Percentiles rank a stretch among this genome's conserved stretches.
These are phyloP conservation scores for Paramecium sonneborni DNA, from an alignment of 73 alveolate species.

Conservation along the genomic window DNA sequence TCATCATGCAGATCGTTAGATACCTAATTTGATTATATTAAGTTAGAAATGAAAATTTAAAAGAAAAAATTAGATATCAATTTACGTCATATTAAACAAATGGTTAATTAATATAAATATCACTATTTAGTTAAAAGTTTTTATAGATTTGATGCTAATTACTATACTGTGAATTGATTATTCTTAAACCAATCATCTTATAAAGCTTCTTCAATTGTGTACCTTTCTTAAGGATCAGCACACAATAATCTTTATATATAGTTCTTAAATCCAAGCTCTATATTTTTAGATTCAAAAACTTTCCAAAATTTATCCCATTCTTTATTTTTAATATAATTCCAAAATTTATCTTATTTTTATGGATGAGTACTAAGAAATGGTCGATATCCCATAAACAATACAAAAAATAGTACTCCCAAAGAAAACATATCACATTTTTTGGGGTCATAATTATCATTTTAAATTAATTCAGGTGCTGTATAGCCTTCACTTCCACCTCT, in stretches of 20 bases:
- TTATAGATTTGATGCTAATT: not conserved
- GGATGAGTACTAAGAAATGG: constrained; percentile 7
- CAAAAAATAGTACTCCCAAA: constrained; percentile 1
- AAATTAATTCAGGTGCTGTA: not conserved
- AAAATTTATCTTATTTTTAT: not conserved
- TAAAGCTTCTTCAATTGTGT: not conserved
- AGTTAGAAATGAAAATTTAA: not conserved
- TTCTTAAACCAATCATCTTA: not conserved
- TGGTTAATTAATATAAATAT: not conserved
- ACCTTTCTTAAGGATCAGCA: constrained; percentile 7
- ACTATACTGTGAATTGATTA: not conserved
- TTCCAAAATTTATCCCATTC: constrained; percentile 41
- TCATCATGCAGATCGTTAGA: too few species aligned
- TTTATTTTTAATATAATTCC: not conserved
- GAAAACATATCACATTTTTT: constrained; percentile 49
- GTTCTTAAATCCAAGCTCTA: not conserved
- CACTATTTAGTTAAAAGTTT: not conserved
- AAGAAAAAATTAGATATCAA: not conserved
- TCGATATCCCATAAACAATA: not conserved
- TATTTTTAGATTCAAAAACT: not conserved
- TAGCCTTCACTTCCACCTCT: constrained; percentile 41
- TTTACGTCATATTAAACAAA: not conserved
- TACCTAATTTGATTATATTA: not conserved
- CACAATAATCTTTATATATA: not conserved
- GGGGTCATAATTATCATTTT: not conserved